phyloP scores from a whole-genome alignment of 768 basidiomycete genomes.

The Boletus pseudo-olivaceus region DNA sequence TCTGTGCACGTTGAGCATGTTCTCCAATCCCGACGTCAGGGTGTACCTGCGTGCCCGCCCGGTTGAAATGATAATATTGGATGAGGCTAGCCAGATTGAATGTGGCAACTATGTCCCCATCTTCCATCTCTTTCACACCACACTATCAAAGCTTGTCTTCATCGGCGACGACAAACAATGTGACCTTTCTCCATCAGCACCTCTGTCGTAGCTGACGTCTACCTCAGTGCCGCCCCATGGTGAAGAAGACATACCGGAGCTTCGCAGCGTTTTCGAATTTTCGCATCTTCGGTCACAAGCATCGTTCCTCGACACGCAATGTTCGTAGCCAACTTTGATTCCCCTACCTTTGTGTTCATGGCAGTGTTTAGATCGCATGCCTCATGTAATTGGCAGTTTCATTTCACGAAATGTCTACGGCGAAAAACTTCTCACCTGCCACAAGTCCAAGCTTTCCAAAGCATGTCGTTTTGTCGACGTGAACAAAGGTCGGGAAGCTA shows the following conservation, averaged over 20 bases:
- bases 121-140: slow-evolving; percentile 23
- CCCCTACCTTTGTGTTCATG: not conserved
- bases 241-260: slow-evolving; percentile 59
- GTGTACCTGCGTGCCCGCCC: slow-evolving; percentile 30
- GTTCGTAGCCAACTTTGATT: slow-evolving; percentile 37
- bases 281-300: slow-evolving; percentile 48
- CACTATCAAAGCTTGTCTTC: slow-evolving; percentile 36
- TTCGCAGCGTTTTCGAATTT: slow-evolving; percentile 75
- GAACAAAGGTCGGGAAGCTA: slow-evolving; percentile 29
- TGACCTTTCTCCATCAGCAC: slow-evolving; percentile 6
- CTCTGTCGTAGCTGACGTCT: not conserved
- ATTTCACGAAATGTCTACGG: slow-evolving; percentile 68
- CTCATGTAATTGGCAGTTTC: slow-evolving; percentile 65
- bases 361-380: slow-evolving; percentile 67
- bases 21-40: slow-evolving; percentile 29
- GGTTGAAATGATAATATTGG: slow-evolving; percentile 38
- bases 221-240: slow-evolving; percentile 72
- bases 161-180: slow-evolving; percentile 40
- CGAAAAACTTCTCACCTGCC: slow-evolving; percentile 52
- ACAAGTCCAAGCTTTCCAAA: slow-evolving; percentile 37
- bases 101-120: slow-evolving; percentile 39
- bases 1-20: slow-evolving; percentile 48
- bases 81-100: slow-evolving; percentile 49
- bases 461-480: slow-evolving; percentile 40
- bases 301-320: slow-evolving; percentile 67